Evolutionary conservation across 257 asterid genomes (phyloP).

Genomic region (Salvia rosmarinus): DNA sequence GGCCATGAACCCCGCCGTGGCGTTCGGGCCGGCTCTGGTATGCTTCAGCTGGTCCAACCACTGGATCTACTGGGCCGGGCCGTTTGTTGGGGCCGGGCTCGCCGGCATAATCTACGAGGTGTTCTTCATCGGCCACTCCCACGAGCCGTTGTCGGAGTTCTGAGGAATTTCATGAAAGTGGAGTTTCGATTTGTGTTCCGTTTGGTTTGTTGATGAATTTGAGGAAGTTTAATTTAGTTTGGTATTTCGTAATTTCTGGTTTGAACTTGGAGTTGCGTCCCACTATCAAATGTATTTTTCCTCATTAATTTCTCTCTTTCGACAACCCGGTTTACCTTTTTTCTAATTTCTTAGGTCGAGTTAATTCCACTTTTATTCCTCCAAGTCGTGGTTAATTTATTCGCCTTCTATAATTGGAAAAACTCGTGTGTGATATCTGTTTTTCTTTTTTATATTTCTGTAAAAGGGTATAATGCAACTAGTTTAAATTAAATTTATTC

Average conservation of each 20-base stretch:
- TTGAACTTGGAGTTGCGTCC: constrained; percentile 2
- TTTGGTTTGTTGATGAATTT: background rate
- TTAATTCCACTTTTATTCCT: no score
- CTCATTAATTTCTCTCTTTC: background rate
- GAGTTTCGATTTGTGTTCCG: background rate
- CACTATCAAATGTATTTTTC: background rate
- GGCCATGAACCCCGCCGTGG: constrained; percentile 62
- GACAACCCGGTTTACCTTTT: no score
- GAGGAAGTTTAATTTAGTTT: background rate
- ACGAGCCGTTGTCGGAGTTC: constrained; percentile 45
- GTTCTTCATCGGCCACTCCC: constrained; percentile 51
- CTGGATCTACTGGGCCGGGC: constrained; percentile 69
- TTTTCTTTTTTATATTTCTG: no score
- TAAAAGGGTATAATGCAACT: no score
- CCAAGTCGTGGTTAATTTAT: background rate
- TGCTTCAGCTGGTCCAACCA: constrained; percentile 45
- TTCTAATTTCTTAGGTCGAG: no score
- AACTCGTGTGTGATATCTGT: background rate
- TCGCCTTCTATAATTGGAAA: background rate
- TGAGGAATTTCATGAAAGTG: background rate
- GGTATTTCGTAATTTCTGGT: background rate
- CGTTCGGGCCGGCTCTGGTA: constrained; percentile 53
- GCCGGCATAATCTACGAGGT: constrained; percentile 52
- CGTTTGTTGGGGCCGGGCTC: constrained; percentile 50
- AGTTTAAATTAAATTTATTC: no score